Base-by-base conservation (phyloP, 345 rosid species). In the Tarenaya hassleriana region DNA sequence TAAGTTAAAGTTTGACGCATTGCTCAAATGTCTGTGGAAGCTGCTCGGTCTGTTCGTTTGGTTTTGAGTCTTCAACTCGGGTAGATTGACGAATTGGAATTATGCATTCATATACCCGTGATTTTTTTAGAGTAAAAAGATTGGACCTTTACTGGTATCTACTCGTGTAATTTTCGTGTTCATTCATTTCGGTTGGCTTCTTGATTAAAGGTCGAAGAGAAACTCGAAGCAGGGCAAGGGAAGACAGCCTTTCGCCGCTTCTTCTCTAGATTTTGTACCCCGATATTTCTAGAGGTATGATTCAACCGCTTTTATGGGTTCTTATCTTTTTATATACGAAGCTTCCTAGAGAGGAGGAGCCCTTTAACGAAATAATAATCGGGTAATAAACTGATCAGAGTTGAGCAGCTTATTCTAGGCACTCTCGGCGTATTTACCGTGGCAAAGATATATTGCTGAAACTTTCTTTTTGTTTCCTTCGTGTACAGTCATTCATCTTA, bases 241-340 rank as follows among this genome's bases (percentile, higher is more conserved):
- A 94, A 94, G 61, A 74, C 97, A 56, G 38, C 66, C 16, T 73
- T 60, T 56, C 94, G 97, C 9, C 97, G 97, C 43, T 69, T 86
- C 50, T 82, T 94, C 62, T 80, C 97, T 60, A 77, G 99, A 77
- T 88, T 94, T 66, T 88, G 91, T 61, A 94, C 99, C 0, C 99
- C 99, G 11, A 94, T 94, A 54, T 94, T 86, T 76, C 69, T 94
- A 68, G 99, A 94, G 94, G 99, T 92, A 65, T 54, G 29, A 24
- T 24, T 24, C 29, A 24, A 24, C 29, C 5, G 29, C 5, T 24
- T 2, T 2, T 24, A n/a, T 5, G 29, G 29, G 29, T 2, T 31
- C 19, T 47, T 58, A 21, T 33, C 10, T 5, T 8, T 63, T 21
- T 48, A 14, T 24, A 24, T 5, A 10, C 20, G 31, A 34, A 4